Percentiles rank a stretch among this genome's conserved stretches.
These are phyloP conservation scores for Pseudonitzschia delicatissima DNA, from an alignment of 108 stramenopile genomes.

Conservation along the genomic window DNA sequence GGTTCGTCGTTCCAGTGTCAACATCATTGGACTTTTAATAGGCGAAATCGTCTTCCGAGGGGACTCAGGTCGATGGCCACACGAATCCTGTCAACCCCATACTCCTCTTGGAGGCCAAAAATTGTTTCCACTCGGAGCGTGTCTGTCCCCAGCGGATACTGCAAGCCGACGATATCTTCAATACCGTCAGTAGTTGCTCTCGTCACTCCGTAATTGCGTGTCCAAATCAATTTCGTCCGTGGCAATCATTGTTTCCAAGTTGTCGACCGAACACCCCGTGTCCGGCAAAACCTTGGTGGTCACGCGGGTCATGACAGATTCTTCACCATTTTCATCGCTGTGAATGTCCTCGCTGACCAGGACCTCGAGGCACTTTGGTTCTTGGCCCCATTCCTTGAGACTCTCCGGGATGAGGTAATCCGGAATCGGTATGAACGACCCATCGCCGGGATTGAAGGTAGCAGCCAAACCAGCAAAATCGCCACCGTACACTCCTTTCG, in stretches of 20 bases:
- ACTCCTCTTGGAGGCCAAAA: constrained; percentile 27
- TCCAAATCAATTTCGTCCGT: constrained; percentile 33
- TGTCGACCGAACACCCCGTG: constrained; percentile 77
- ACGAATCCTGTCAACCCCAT: constrained; percentile 27
- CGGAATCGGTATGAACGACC: constrained; percentile 64
- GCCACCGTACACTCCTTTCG: constrained; percentile 37
- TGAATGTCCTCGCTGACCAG: constrained; percentile 41
- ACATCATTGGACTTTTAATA: constrained; percentile 27
- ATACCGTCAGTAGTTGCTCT: not conserved
- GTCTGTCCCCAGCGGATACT: constrained; percentile 23
- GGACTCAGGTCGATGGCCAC: constrained; percentile 32
- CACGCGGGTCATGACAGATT: constrained; percentile 29
- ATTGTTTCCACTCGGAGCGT: constrained; percentile 33
- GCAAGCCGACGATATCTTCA: constrained; percentile 18
- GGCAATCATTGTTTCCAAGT: constrained; percentile 59
- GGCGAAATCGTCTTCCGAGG: constrained; percentile 10
- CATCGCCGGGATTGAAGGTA: constrained; percentile 48
- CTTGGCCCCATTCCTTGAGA: constrained; percentile 81
- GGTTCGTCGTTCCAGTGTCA: constrained; percentile 41
- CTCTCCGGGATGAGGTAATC: constrained; percentile 56
- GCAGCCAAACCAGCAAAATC: constrained; percentile 73
- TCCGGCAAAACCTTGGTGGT: constrained; percentile 61
- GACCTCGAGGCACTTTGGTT: constrained; percentile 46
- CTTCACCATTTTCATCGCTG: constrained; percentile 14
- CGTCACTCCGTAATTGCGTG: constrained; percentile 9